Base-by-base conservation (phyloP, 352 stramenopile genomes). In the Saprolegnia parasitica region DNA sequence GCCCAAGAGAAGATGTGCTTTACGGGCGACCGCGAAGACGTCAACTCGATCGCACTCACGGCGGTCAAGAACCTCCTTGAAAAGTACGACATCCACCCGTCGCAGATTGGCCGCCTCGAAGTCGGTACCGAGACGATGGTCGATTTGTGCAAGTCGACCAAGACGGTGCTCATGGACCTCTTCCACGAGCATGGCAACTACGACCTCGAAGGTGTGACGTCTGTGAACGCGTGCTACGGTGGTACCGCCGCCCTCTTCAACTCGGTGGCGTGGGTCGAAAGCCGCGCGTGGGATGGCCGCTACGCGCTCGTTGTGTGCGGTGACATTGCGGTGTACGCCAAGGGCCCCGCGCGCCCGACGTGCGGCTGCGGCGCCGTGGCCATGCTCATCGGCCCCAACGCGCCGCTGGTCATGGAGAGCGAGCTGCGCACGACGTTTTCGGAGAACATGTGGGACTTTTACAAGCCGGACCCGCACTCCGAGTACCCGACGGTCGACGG, bases 201-300 rank as follows among this genome's bases (percentile, higher is more conserved):
- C 20, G 87, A 98, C 67, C 78, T 96, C 23, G 85, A 95, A 76
- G 91, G 97, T 56, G 96, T 96, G 16, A 98, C 94, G 0, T 88
- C 93, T 55, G 78, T 99, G 60, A 99, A 99, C 78, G 97, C 97
- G 4, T 99, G 97, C 81, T 99, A 99, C 76, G 97, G 97, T 32
- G 96, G 95, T 46, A 99, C 97, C 0, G 91, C 96, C 0, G 97
- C 97, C 32, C 78, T 99, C 26, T 80, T 99, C n/a, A 99, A 99
- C 77, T 91, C 96, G 5, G 81, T 98, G 47, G 81, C 86, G 20
- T 99, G 96, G 96, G 83, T 98, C 16, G 92, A 99, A 75, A 97
- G 83, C 72, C 89, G 86, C 21, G 93, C 87, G 21, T 99, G 96
- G 93, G 86, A 96, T 72, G 85, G 85, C 35, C 82, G 95, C 46